Conservation (phyloP, 495 filamentous ascomycete genomes). For the Penicillium egyptiacum region DNA sequence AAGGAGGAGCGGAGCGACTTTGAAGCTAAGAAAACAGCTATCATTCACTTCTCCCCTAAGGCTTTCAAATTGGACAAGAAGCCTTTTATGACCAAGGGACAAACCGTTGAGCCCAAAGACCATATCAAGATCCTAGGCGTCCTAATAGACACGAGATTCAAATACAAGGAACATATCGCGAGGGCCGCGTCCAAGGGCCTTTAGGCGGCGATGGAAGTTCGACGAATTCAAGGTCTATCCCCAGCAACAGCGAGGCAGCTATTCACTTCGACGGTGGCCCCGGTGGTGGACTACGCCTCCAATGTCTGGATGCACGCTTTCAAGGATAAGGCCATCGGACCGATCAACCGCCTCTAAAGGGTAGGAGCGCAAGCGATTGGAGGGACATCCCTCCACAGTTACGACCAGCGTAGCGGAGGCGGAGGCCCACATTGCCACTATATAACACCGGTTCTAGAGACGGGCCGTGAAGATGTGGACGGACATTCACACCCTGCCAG, state of each 20-base stretch:
- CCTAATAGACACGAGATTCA: too few species aligned
- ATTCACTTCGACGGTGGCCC: too few species aligned
- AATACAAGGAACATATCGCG: too few species aligned
- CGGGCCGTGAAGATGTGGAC: neutral
- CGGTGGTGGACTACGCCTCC: too few species aligned
- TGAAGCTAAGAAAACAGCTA: neutral
- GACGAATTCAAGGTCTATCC: too few species aligned
- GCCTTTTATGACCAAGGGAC: constrained; percentile 18
- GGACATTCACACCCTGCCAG: constrained; percentile 23
- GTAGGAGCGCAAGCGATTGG: neutral
- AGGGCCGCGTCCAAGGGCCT: too few species aligned
- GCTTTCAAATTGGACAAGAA: constrained; percentile 10
- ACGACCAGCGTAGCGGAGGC: constrained; percentile 11
- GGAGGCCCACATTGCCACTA: neutral
- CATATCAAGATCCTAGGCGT: constrained; percentile 14
- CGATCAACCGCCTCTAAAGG: neutral
- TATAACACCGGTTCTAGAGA: neutral
- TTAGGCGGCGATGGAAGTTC: too few species aligned
- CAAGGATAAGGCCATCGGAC: constrained; percentile 15
- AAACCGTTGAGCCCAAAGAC: constrained; percentile 17
- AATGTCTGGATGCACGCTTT: too few species aligned
- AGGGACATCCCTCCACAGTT: neutral
- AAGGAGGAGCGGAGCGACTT: neutral
- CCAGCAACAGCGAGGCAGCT: too few species aligned
- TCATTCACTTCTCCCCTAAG: constrained; percentile 10